phyloP scores from a whole-genome alignment of 75 land plant species.

The Cunninghamia lanceolata region DNA sequence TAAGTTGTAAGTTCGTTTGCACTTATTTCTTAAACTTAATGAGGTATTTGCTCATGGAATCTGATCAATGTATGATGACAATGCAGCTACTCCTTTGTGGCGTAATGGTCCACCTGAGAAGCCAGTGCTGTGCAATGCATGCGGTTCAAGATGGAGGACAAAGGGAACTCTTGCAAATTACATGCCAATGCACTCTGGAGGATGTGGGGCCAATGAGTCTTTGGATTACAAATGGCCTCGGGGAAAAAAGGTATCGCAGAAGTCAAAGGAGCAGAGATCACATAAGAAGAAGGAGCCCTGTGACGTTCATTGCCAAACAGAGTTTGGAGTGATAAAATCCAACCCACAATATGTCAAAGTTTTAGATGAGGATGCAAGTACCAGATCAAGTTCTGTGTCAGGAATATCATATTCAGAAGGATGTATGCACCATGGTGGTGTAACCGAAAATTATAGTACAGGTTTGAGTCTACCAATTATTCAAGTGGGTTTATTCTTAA shows the following conservation, averaged over 20 bases:
- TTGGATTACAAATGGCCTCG: constrained; percentile 14
- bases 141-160: constrained; percentile 65
- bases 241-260: constrained; percentile 17
- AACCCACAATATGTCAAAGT: background rate
- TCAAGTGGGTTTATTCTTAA: background rate
- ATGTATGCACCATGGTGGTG: constrained; percentile 11
- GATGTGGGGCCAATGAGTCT: constrained; percentile 29
- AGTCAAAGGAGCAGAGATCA: constrained; percentile 24
- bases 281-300: constrained; percentile 47
- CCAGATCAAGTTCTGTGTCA: constrained; percentile 38
- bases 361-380: constrained; percentile 36
- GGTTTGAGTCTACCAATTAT: constrained; percentile 10
- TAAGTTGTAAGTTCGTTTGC: background rate
- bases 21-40: background rate
- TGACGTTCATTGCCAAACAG: constrained; percentile 15
- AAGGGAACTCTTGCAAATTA: constrained; percentile 60
- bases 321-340: constrained; percentile 2
- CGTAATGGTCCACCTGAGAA: constrained; percentile 64
- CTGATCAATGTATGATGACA: constrained; percentile 3
- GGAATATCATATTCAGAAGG: constrained; percentile 35
- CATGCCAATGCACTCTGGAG: constrained; percentile 65
- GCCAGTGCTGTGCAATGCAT: constrained; percentile 64
- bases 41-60: background rate
- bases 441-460: constrained; percentile 13
- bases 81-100: constrained; percentile 60